Evolutionary conservation across 2,329 filamentous ascomycete species (phyloP), one percentile per base, ranked within the genome.

Genomic region (Penicillium expansum): DNA sequence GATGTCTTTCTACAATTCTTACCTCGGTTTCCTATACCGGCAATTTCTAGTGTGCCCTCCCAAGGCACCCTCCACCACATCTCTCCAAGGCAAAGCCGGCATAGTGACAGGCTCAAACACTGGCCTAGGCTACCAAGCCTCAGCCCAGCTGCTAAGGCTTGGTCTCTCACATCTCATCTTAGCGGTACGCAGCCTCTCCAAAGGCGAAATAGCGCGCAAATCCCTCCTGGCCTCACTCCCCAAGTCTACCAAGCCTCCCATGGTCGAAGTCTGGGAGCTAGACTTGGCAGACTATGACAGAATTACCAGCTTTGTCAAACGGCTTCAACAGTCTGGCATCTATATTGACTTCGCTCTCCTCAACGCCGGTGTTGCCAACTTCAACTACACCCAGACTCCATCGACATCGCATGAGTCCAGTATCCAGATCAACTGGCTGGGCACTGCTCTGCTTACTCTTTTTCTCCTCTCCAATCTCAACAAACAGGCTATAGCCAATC

Each of bases 21-120:
- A 56, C n/a, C 53, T 24, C 1, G 53, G 53, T 27, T 56, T 56
- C 30, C 56, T 80, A 52, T 71, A 75, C 59, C 68, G 66, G 27
- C 77, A 80, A 59, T 68, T 77, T 58, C 69, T 76, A 54, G 58
- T 75, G 44, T 73, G 66, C 6, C 76, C 76, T 35, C 56, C 70
- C 54, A 55, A 69, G 24, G 47, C 60, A 5, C 58, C 62, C 7
- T 66, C 76, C 37, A 59, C 62, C 29, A 67, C 69, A 30, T 69
- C 72, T 14, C 74, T 71, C 29, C 60, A 60, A 9, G 77, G 73
- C 18, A 69, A 75, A 41, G 77, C 69, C 5, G 67, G 80, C 53
- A 76, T 82, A 30, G 74, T 82, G 5, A 83, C 80, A 0, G 80
- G 80, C 41, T 73, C 76, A 3, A 82, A 82, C 53, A 67, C 71